Evolutionary conservation across 2,329 filamentous ascomycete genomes (phyloP), one percentile per base, ranked within the genome.

Genomic region (Sporothrix sp.): DNA sequence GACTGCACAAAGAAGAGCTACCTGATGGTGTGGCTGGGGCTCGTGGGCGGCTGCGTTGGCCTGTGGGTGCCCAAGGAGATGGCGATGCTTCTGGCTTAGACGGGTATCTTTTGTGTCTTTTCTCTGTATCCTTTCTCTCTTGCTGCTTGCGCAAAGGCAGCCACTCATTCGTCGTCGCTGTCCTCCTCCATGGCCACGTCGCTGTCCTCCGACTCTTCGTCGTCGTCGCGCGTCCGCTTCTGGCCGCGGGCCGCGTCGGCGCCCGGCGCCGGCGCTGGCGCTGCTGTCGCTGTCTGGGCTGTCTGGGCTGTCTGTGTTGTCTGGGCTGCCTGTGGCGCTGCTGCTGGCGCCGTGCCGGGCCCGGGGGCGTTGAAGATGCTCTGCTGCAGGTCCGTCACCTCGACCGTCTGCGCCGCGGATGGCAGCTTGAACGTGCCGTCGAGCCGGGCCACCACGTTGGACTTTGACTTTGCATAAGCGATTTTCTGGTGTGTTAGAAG

Each of bases 381-480:
- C 63, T 86, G 84, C 63, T 89, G 85, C 40, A 87, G 72, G 58
- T 86, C 83, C 3, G 84, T 88, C 58, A 85, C 78, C 60, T 80
- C 77, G 48, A 80, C 76, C 36, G 70, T 72, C 51, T 76, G 73
- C 25, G 73, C 69, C 36, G 68, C 67, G 25, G 69, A 70, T 13
- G 87, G 81, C 58, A 86, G 76, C 62, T 83, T 82, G 69, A 89
- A 95, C 13, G 87, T 91, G 56, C 93, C 93, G 58, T 95, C 90
- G 48, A 98, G 81, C 67, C 95, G 95, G 30, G 88, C 81, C 55
- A 98, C 81, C 21, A 85, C 84, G 65, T 95, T 77, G 3, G 90
- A 96, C 63, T 91, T 91, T 52, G 83, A 82, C 66, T 90, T 95
- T 52, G 87, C 89, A 66, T 97, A 98, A 58, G 84, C 75, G 59